Evolutionary conservation across 1,284 basidiomycete genomes (phyloP).

Genomic region (Boletus calvinii): DNA sequence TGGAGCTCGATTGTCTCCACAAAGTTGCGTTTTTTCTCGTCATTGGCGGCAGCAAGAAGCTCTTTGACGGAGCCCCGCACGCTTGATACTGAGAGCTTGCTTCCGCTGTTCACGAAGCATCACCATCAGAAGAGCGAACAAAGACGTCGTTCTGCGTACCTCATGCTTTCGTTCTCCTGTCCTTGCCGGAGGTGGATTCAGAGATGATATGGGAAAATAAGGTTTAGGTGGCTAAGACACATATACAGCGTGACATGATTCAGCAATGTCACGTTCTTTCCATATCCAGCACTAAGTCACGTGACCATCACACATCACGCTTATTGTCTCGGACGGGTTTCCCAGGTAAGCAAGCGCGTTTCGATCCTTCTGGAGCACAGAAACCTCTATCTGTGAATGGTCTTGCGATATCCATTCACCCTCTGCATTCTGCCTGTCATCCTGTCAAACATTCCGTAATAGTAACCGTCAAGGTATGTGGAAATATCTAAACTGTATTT

Average conservation of each 20-base stretch:
- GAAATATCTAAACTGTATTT: not conserved
- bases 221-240: conserved; percentile 31
- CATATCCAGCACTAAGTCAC: conserved; percentile 4
- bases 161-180: conserved; percentile 31
- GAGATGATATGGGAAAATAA: conserved; percentile 30
- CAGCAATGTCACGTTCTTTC: conserved; percentile 18
- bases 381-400: conserved; percentile 21
- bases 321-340: conserved; percentile 11
- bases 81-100: conserved; percentile 96
- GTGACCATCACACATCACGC: conserved; percentile 23
- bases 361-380: conserved; percentile 4
- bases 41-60: conserved; percentile 71
- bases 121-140: conserved; percentile 14
- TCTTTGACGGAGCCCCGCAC: conserved; percentile 96
- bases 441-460: conserved; percentile 1
- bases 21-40: conserved; percentile 88
- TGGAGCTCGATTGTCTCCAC: conserved; percentile 94
- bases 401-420: not conserved
- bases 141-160: conserved; percentile 14
- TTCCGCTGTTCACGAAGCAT: conserved; percentile 23
- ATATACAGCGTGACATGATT: conserved; percentile 38
- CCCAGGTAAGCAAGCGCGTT: not conserved
- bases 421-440: not conserved
- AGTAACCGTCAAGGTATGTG: conserved; percentile 7
- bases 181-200: conserved; percentile 11